Conservation (phyloP, 2,329 filamentous ascomycete genomes). For the Hypoxylon sp. region DNA sequence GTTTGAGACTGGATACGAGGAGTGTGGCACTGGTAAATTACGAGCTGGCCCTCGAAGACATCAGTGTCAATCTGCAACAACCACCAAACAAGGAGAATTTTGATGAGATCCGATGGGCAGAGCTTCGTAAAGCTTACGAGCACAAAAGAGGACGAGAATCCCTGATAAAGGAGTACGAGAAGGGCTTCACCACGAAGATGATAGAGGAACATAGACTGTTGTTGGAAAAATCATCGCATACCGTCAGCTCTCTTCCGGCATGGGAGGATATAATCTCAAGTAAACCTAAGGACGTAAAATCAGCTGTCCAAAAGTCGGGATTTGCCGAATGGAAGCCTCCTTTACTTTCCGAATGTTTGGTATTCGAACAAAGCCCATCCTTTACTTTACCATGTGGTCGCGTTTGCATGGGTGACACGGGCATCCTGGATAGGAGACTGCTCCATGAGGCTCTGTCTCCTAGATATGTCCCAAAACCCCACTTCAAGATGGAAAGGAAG, state of each 20-base stretch:
- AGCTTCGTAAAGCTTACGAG: conserved; percentile 40
- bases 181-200: conserved; percentile 12
- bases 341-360: conserved; percentile 21
- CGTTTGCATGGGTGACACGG: conserved; percentile 30
- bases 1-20: conserved; percentile 31
- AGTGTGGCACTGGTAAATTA: conserved; percentile 39
- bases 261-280: conserved; percentile 18
- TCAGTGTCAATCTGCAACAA: conserved; percentile 30
- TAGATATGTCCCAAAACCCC: conserved; percentile 40
- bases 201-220: conserved; percentile 2
- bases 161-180: conserved; percentile 12
- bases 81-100: conserved; percentile 31
- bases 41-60: conserved; percentile 38
- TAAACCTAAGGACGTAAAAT: background rate
- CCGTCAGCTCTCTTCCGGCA: conserved; percentile 3
- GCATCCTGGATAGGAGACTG: conserved; percentile 35
- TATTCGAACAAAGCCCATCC: conserved; percentile 25
- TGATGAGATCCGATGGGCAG: conserved; percentile 34
- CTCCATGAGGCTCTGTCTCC: conserved; percentile 37
- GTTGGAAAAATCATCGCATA: background rate
- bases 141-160: conserved; percentile 29
- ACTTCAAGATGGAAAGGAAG: conserved; percentile 44
- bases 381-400: conserved; percentile 9
- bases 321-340: conserved; percentile 36
- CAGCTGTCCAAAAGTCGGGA: conserved; percentile 23